These are phyloP conservation scores for Viridothelium virens DNA, from an alignment of 495 filamentous ascomycete genomes.

Conservation along the genomic window DNA sequence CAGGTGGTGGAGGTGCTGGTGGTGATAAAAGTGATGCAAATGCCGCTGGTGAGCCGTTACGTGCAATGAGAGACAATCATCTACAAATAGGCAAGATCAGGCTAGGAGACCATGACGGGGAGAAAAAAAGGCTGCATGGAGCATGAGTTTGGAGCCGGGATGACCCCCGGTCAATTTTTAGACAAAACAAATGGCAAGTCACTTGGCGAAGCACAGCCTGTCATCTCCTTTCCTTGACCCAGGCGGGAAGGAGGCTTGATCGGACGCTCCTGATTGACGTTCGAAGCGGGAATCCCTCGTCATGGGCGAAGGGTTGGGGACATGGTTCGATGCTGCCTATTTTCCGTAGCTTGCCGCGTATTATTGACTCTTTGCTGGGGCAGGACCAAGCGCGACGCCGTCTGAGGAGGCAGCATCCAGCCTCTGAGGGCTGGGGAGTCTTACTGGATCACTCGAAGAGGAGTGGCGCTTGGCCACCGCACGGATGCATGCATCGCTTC, in stretches of 20 bases:
- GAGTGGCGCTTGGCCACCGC: constrained; percentile 8
- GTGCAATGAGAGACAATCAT: not conserved
- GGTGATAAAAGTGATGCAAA: constrained; percentile 12
- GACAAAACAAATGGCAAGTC: constrained; percentile 2
- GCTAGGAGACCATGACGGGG: not conserved
- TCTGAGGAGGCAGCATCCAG: constrained; percentile 3
- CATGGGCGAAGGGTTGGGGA: constrained; percentile 7
- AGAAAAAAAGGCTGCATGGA: not conserved
- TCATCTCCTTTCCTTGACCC: constrained; percentile 7
- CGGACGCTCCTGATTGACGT: constrained; percentile 7
- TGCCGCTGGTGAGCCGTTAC: constrained; percentile 2
- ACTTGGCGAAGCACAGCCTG: constrained; percentile 6
- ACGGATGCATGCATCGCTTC: constrained; percentile 10
- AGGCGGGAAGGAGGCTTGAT: constrained; percentile 4
- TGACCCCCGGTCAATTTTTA: constrained; percentile 3
- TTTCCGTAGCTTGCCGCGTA: constrained; percentile 9
- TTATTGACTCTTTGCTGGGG: constrained; percentile 6
- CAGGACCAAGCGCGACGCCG: constrained; percentile 7
- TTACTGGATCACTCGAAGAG: constrained; percentile 7
- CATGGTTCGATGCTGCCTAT: constrained; percentile 7
- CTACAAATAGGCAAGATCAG: constrained; percentile 14
- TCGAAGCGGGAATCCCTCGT: constrained; percentile 5
- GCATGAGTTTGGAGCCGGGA: constrained; percentile 8
- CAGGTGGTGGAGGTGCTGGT: constrained; percentile 5
- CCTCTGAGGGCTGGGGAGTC: constrained; percentile 8